Evolutionary conservation across 108 stramenopile genomes (phyloP), one percentile per base, ranked within the genome.

Genomic region (Nitzschia sp.): DNA sequence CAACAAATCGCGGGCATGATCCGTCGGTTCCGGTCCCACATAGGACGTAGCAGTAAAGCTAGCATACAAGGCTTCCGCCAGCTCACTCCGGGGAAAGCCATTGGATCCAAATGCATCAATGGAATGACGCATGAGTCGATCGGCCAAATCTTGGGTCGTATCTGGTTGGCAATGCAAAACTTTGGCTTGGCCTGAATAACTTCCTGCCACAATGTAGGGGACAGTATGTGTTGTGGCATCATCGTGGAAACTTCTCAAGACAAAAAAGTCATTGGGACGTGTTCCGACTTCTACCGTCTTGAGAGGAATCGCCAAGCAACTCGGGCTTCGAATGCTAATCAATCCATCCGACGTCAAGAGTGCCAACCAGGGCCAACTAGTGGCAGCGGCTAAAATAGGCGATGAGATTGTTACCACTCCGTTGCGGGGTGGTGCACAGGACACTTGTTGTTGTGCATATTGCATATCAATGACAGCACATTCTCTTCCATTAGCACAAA

Each of bases 31-130:
- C 17, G 87, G 84, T 8, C 91, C 91, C 21, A 81, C 86, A 62
- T 96, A 96, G 8, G 85, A 87, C 23, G 92, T 89, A 1, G 95
- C 87, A 18, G 90, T 88, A 54, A 92, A 93, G 27, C 81, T 83
- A 3, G 92, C 87, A 38, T 82, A 69, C 27, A 93, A 47, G 0
- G 95, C 87, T 71, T 96, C 90, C 21, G 95, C 92, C 28, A 93
- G 54, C 68, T 93, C 85, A n/a, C 78, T 54, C 18, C 92, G 80
- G 0, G 95, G 95, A 79, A 92, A 96, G 25, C 89, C 88, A 74
- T 85, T 85, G 51, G 85, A 61, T 11, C 95, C 95, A 75, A 96
- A 92, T 8, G 92, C 92, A 79, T 96, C 95, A 49, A 93, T 90
- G 21, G 89, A 86, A 19, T 87, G 78, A 33, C 87, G 82, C 77